Evolutionary conservation across 2,329 filamentous ascomycete genomes (phyloP), one percentile per base, ranked within the genome.

Genomic region (Aspergillus awamori): DNA sequence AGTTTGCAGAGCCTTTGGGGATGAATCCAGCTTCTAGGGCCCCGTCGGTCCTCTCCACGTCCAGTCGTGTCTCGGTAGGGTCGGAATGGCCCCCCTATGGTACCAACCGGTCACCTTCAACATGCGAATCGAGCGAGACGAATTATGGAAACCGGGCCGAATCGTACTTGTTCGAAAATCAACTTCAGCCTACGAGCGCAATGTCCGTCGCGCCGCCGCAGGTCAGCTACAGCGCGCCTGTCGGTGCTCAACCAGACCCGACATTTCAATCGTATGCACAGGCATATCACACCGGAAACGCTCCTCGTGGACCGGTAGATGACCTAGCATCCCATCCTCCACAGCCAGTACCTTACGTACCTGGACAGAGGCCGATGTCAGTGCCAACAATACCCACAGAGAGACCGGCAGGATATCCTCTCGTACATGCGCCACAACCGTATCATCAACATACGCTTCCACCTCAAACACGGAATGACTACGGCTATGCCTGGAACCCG

Each of bases 81-180:
- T 65, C 68, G 51, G 71, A 72, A 15, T 76, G 73, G 73, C 66
- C 66, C 51, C 52, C 62, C 38, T 74, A 71, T 53, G 56, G 62
- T 13, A 66, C 66, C 36, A 68, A 70, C 8, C 67, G 70, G 33
- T 70, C 73, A 8, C 64, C 70, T 5, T 72, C 72, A 4, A 58
- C 69, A 13, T 69, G 68, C 15, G 71, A 69, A 45, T 63, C 68
- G 11, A 68, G 71, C n/a, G 66, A 74, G 20, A 47, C 72, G 26
- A 72, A 71, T 17, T 71, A 69, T 15, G 60, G 68, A 2, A 61
- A 56, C 58, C 63, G 65, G 26, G 67, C 72, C 36, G 71, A 75
- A 26, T 64, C 62, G 24, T 70, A 64, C 57, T 55, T 61, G 11
- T 63, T 65, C 26, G 67, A 68, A 5, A 60, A 59, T 8, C 65